Evolutionary conservation across 306 rosid species (phyloP), one percentile per base, ranked within the genome.

Genomic region (Fagus sylvatica): DNA sequence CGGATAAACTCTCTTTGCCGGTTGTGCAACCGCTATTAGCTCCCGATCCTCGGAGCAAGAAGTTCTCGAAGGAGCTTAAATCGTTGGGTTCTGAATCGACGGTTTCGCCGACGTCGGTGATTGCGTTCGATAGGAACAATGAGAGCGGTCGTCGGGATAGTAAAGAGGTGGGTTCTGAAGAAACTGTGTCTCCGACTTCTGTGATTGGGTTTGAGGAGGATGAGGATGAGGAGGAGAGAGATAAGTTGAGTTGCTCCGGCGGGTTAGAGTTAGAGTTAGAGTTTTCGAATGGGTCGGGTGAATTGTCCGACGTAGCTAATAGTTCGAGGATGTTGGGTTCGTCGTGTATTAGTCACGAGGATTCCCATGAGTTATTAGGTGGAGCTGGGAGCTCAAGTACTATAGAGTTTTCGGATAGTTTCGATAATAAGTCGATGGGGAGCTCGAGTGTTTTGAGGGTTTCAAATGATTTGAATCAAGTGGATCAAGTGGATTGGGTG

Each of bases 191-290:
- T 4, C 97, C 94, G 5, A 88, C 91, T 69, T 94, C 98, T 6
- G 96, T 90, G 79, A 89, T 85, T 82, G 90, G 83, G 7, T 94
- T 91, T 72, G 96, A 87, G 74, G 49, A 42, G 81, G 85, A 68
- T 17, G 85, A 78, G 2, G 30, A n/a, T 72, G 96, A 87, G 74
- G 49, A 42, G 81, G 85, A 68, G 69, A 84, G 91, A 4, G 86
- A 93, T 48, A 91, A 94, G 32, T 74, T 90, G 85, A 91, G 94
- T 77, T 89, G 93, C 85, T 95, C 98, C 3, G 97, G 97, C 15
- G 93, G 83, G 76, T 46, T 46, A 46, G 51, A 83, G 74, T 46
- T 46, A 46, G 51, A 83, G 74, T 87, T 90, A 42, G 97, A 92
- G 79, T 95, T 91, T 84, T 91, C 91, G 12, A 77, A 69, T 68